Conservation (phyloP, 2,329 filamentous ascomycete genomes). For the Colletotrichum lindemuthianum region DNA sequence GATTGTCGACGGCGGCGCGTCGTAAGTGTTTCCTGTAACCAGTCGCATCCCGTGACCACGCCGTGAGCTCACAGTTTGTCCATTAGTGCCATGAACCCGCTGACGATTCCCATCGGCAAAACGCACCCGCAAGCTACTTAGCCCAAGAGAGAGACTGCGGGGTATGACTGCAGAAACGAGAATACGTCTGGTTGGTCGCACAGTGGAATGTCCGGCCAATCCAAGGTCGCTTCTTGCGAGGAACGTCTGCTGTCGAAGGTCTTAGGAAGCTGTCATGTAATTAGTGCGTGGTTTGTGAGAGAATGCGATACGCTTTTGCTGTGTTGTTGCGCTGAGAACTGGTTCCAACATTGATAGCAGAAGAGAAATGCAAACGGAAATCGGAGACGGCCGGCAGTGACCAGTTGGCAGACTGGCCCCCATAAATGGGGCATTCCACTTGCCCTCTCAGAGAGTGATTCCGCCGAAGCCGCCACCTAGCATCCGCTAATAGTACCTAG, state of each 20-base stretch:
- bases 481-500: conserved; percentile 1
- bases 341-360: conserved; percentile 25
- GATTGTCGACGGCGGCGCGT: conserved; percentile 69
- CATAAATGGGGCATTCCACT: conserved; percentile 26
- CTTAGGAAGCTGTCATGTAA: conserved; percentile 16
- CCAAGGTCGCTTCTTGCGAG: neutral
- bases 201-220: conserved; percentile 22
- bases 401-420: conserved; percentile 17
- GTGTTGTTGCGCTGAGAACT: conserved; percentile 13
- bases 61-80: conserved; percentile 31
- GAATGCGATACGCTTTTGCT: neutral
- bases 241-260: conserved; percentile 15
- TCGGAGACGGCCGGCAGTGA: conserved; percentile 30
- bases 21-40: conserved; percentile 40
- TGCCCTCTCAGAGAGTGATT: conserved; percentile 6
- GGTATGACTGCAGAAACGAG: conserved; percentile 11
- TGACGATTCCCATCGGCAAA: conserved; percentile 50
- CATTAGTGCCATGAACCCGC: conserved; percentile 50
- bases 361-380: conserved; percentile 27
- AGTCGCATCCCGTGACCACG: conserved; percentile 1
- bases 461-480: conserved; percentile 5
- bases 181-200: conserved; percentile 17
- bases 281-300: neutral
- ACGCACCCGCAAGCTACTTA: conserved; percentile 12
- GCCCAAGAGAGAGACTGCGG: conserved; percentile 19